Conservation (phyloP, 495 filamentous ascomycete species). For the Neurospora sp. region DNA sequence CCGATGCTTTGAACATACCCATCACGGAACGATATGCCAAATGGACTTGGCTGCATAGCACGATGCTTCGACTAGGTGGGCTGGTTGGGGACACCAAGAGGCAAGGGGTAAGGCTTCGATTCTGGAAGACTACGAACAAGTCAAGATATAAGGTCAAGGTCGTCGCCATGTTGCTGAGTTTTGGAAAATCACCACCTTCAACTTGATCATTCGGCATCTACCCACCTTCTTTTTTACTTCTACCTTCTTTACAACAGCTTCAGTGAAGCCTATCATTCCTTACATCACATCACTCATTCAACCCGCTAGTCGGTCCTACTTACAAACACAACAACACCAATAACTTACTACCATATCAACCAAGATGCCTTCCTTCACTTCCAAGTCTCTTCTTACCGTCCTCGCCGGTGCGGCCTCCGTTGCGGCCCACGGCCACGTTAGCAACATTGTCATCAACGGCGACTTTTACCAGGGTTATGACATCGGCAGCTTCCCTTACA, state of each 20-base stretch:
- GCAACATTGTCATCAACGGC: constrained; percentile 49
- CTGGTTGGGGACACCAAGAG: not conserved
- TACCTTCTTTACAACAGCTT: constrained; percentile 15
- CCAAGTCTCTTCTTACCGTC: constrained; percentile 24
- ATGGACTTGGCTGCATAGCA: not conserved
- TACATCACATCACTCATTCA: constrained; percentile 5
- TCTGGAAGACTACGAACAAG: not conserved
- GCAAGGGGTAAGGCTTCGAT: not conserved
- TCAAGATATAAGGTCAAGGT: not conserved
- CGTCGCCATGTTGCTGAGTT: constrained; percentile 4
- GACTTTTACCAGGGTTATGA: constrained; percentile 33
- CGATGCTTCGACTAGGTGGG: not conserved
- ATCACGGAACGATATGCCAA: not conserved
- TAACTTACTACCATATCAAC: not conserved
- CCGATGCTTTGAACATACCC: not conserved
- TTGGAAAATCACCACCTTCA: not conserved
- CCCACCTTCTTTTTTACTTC: constrained; percentile 11
- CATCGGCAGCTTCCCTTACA: constrained; percentile 28
- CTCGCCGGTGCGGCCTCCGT: constrained; percentile 44
- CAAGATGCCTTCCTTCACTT: constrained; percentile 21
- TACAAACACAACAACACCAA: not conserved
- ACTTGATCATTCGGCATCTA: constrained; percentile 9
- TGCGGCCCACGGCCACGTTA: constrained; percentile 52
- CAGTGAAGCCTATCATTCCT: constrained; percentile 21
- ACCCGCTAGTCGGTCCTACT: constrained; percentile 1